Evolutionary conservation across 1,284 basidiomycete species (phyloP).

Genomic region (Cryptococcus hybrid): DNA sequence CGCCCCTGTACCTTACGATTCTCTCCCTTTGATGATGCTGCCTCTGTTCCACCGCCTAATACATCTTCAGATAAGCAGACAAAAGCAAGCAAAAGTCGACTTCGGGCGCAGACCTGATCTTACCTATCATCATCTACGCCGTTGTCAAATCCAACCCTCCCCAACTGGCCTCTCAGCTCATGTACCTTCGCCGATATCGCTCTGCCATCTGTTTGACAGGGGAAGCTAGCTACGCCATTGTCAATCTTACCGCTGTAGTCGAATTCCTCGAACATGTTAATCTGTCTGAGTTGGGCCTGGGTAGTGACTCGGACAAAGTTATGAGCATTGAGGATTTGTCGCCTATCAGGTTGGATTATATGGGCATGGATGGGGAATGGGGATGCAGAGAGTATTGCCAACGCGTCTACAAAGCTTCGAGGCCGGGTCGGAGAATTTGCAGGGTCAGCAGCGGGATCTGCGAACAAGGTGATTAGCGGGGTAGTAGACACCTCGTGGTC

Average conservation of each 20-base stretch:
- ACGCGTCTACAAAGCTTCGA: constrained; percentile 52
- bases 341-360: constrained; percentile 63
- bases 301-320: constrained; percentile 60
- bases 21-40: background rate
- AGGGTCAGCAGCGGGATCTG: constrained; percentile 61
- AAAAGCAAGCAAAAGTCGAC: constrained; percentile 19
- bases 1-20: constrained; percentile 2
- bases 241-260: constrained; percentile 89
- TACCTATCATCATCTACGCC: constrained; percentile 83
- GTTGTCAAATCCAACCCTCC: constrained; percentile 87
- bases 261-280: constrained; percentile 93
- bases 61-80: constrained; percentile 2
- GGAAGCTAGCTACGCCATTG: constrained; percentile 85
- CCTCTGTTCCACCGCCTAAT: constrained; percentile 8
- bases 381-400: constrained; percentile 43
- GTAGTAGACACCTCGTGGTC: constrained; percentile 82
- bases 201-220: constrained; percentile 66
- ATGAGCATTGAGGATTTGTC: constrained; percentile 69
- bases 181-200: constrained; percentile 83
- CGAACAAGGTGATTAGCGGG: constrained; percentile 77
- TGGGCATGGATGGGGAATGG: constrained; percentile 35
- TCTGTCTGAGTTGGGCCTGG: constrained; percentile 73
- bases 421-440: constrained; percentile 73
- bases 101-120: constrained; percentile 52
- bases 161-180: constrained; percentile 76